Evolutionary conservation across 164 flowering plant genomes (phyloP).

Genomic region (Buxus sempervirens): DNA sequence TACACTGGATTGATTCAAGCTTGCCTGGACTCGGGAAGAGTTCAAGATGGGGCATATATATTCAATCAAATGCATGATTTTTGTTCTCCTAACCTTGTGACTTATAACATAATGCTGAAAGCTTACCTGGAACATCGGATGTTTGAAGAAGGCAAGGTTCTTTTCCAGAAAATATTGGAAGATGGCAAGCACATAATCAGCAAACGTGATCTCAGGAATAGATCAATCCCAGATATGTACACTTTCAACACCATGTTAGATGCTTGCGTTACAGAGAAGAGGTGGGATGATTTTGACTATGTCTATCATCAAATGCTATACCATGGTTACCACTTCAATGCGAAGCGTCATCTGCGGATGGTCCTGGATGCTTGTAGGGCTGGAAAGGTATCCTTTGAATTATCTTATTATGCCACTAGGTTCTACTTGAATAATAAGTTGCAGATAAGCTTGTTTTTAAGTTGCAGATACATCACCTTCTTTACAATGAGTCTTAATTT

Average conservation of each 20-base stretch:
- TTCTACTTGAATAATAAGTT: not conserved
- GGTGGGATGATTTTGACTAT: slow-evolving; percentile 73
- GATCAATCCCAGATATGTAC: slow-evolving; percentile 58
- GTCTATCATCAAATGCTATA: slow-evolving; percentile 59
- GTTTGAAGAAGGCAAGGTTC: slow-evolving; percentile 69
- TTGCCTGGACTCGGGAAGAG: slow-evolving; percentile 60
- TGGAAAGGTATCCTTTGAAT: slow-evolving; percentile 59
- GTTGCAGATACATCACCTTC: not conserved
- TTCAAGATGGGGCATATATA: slow-evolving; percentile 52
- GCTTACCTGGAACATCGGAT: slow-evolving; percentile 52
- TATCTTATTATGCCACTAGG: not conserved
- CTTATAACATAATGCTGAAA: slow-evolving; percentile 88
- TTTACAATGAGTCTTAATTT: not conserved
- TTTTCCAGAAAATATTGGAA: slow-evolving; percentile 53
- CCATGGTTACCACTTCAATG: slow-evolving; percentile 65
- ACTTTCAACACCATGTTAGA: slow-evolving; percentile 80
- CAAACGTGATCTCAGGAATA: slow-evolving; percentile 34
- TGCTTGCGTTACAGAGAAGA: slow-evolving; percentile 45
- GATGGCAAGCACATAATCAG: slow-evolving; percentile 25
- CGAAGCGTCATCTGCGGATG: slow-evolving; percentile 73
- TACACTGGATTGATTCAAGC: slow-evolving; percentile 93
- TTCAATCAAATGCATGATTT: slow-evolving; percentile 63
- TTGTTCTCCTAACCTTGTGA: slow-evolving; percentile 80
- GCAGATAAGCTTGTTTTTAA: not conserved
- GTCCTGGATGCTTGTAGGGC: slow-evolving; percentile 67